A percentile compares a stretch with the other conserved stretches of the same genome.
Conservation (phyloP, 2,329 filamentous ascomycete species). For the Cryphonectria parasitica region DNA sequence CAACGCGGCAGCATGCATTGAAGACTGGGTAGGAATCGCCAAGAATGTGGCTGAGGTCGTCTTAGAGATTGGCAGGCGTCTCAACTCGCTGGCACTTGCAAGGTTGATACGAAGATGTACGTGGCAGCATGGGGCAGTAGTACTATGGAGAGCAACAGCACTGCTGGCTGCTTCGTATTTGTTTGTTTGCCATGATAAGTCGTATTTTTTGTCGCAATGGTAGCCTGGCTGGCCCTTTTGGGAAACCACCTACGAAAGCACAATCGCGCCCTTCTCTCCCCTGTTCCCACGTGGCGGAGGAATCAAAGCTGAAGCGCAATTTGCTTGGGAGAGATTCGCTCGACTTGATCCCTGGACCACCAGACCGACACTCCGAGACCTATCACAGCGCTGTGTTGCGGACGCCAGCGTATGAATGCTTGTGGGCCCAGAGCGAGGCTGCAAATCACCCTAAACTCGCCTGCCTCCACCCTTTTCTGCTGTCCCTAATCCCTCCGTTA, state of each 20-base stretch:
- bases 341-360: not conserved
- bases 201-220: not conserved
- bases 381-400: not conserved
- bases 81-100: not conserved
- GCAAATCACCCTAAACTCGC: too few species aligned
- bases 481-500: not conserved
- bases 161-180: not conserved
- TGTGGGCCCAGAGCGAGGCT: not conserved
- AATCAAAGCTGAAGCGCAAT: not conserved
- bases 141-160: not conserved
- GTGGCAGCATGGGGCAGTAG: not conserved
- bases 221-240: not conserved
- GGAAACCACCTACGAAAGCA: too few species aligned
- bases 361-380: not conserved
- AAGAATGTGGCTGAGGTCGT: not conserved
- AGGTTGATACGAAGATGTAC: not conserved
- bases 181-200: not conserved
- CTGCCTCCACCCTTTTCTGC: not conserved
- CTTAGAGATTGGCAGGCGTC: not conserved
- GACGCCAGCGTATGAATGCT: not conserved
- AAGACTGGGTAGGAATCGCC: not conserved
- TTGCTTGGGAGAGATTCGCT: not conserved
- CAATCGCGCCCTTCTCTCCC: not conserved
- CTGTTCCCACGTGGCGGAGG: not conserved
- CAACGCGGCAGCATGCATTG: not conserved